Evolutionary conservation across 768 basidiomycete genomes (phyloP), one percentile per base, ranked within the genome.

Genomic region (Brasilioporus rufonigricans): DNA sequence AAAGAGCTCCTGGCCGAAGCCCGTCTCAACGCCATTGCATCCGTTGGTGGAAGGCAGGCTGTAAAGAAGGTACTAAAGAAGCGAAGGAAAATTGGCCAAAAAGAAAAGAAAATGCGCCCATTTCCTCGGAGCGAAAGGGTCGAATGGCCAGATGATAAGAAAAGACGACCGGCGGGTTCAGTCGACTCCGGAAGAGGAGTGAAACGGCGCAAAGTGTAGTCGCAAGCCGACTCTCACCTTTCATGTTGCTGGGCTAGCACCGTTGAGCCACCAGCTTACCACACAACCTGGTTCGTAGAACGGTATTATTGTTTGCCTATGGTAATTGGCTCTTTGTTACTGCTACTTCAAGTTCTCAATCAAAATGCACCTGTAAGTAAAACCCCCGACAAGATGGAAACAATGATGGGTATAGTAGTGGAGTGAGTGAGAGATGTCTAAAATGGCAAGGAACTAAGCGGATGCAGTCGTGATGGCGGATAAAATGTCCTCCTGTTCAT

Each of bases 31-130:
- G 87, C 87, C 8, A 77, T 94, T 40, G 86, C 88, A 5, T 79
- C 80, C 18, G 75, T 80, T 52, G 93, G 93, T 5, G 93, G 95
- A 9, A 84, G 82, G 59, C 73, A 78, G 4, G 91, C 92, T 1
- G 89, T 95, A 49, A 91, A 88, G 67, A 93, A 88, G 71, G 91
- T 84, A 6, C 84, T 96, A 27, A 95, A 90, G 80, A 93, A 85
- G 70, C 85, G 90, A 71, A 91, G 83, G 70, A 96, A 94, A 76
- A 75, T 87, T 19, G 80, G 80, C 48, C 91, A 93, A 71, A 93
- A 89, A 70, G 94, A 96, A 77, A 96, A 95, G 73, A 88, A 83
- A 64, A 85, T 80, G 53, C 76, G 92, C 50, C 94, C 94, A 13
- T 87, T 85, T 67, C 65, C 76, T 29, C 64, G 62, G 50, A 61